phyloP scores from a whole-genome alignment of 23 red algal species.

The Gracilaria gracilis region DNA sequence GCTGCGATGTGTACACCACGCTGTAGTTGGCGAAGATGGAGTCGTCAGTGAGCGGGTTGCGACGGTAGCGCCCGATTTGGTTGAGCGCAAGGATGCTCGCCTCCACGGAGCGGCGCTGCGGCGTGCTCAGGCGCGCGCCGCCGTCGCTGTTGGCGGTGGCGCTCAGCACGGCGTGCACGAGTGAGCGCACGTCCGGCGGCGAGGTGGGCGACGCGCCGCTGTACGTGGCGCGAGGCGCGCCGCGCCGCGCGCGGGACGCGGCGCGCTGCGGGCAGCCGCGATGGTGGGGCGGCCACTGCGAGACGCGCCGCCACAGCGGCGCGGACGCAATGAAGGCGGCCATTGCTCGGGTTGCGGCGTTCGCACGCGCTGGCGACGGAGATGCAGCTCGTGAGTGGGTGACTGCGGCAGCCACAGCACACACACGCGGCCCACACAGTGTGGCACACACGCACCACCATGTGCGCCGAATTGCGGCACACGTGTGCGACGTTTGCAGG shows the following conservation, averaged over 20 bases:
- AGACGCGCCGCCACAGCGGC: too few relatives aligned
- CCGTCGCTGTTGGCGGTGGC: not conserved
- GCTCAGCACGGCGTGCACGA: not conserved
- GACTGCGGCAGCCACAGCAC: too few relatives aligned
- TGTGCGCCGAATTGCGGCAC: too few relatives aligned
- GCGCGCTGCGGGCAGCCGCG: too few relatives aligned
- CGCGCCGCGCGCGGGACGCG: too few relatives aligned
- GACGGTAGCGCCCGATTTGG: not conserved
- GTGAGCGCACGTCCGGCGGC: not conserved
- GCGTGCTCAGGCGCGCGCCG: not conserved
- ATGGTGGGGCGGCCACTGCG: not conserved
- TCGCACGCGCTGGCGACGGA: too few relatives aligned
- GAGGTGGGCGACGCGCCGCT: not conserved
- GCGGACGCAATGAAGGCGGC: not conserved
- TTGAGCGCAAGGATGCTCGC: not conserved
- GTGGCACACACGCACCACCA: too few relatives aligned
- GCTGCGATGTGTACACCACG: constrained; percentile 19
- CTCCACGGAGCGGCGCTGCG: not conserved
- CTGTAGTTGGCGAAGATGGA: constrained; percentile 52
- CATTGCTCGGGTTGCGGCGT: not conserved
- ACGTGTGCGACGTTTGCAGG: too few relatives aligned
- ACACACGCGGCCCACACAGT: too few relatives aligned
- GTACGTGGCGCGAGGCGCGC: not conserved
- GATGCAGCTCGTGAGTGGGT: too few relatives aligned
- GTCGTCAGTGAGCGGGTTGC: not conserved